These are phyloP conservation scores for Geranium rotundifolium DNA, from an alignment of 345 rosid species.

Conservation along the genomic window DNA sequence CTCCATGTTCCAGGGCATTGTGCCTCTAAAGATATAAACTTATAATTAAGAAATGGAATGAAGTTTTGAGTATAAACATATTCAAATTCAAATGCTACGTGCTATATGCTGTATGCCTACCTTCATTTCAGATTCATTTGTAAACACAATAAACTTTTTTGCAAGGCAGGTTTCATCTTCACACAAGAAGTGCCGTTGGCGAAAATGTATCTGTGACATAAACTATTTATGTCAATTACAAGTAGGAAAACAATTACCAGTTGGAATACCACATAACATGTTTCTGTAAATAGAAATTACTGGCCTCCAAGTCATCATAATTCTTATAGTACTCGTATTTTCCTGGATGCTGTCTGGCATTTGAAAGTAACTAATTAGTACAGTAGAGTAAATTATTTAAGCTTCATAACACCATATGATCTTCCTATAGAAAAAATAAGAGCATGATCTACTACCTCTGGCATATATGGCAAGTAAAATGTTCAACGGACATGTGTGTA, in stretches of 20 bases:
- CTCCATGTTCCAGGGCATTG: constrained; percentile 16
- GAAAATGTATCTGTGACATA: constrained; percentile 14
- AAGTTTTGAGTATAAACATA: no score
- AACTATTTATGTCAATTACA: not conserved
- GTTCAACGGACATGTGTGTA: constrained; percentile 19
- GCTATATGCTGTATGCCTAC: not conserved
- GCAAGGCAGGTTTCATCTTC: constrained; percentile 22
- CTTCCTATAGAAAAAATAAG: not conserved
- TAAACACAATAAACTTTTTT: constrained; percentile 18
- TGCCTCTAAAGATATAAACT: constrained; percentile 13
- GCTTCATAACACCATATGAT: not conserved
- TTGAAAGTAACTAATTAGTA: not conserved
- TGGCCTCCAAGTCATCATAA: constrained; percentile 16
- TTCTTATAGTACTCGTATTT: constrained; percentile 14
- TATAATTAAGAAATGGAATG: not conserved
- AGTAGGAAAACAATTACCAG: not conserved
- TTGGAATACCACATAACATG: not conserved
- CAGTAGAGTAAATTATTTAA: not conserved
- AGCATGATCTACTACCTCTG: constrained; percentile 10
- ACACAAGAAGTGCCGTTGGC: constrained; percentile 13
- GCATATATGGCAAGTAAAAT: constrained; percentile 22
- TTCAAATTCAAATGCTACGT: no score
- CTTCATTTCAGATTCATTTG: constrained; percentile 17
- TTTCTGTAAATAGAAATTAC: constrained; percentile 2
- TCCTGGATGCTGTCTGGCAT: constrained; percentile 17